Evolutionary conservation across 805 yeast genomes (phyloP), one percentile per base, ranked within the genome.

Genomic region (Candida ficus): DNA sequence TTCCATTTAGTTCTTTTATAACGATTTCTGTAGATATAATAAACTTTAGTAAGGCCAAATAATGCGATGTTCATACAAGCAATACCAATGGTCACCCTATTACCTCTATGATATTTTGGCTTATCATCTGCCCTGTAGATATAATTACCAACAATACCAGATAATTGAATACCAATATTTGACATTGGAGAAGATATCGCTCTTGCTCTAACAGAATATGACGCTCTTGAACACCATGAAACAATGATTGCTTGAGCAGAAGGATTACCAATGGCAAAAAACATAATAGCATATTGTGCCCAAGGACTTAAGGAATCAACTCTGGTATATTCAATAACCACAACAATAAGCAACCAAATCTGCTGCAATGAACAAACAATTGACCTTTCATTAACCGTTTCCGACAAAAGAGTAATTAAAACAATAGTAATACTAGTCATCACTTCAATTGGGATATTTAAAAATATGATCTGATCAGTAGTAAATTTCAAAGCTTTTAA

Each of bases 111-210:
- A 53, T 83, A 83, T 26, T 68, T 52, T 1, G 90, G 90, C 31
- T 62, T 63, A 53, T 83, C 90, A 32, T 68, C 71, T 1, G 56
- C 54, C 35, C 80, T 58, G 57, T 82, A 83, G 7, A 83, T 68
- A 50, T 80, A 75, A 7, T 78, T 63, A 3, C 77, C 62, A 9
- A 73, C 62, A 36, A 83, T 76, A 16, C 65, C 58, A 1, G 78
- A 82, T 0, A 76, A 64, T 53, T 83, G 89, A 1, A 75, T 76
- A 55, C 69, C 72, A 68, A 80, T 78, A 51, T 81, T 83, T 53
- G 75, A 80, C 35, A 82, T 42, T 0, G 88, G 78, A 0, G 86
- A 76, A 12, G 82, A 70, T 5, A 82, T 78, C 0, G 88, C 75
- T 49, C 90, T 64, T 3, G 76, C 63, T n/a, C 80, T 61, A 21